These are phyloP conservation scores for Crithidia fasciculata DNA, from an alignment of 208 protist genomes.

Conservation along the genomic window DNA sequence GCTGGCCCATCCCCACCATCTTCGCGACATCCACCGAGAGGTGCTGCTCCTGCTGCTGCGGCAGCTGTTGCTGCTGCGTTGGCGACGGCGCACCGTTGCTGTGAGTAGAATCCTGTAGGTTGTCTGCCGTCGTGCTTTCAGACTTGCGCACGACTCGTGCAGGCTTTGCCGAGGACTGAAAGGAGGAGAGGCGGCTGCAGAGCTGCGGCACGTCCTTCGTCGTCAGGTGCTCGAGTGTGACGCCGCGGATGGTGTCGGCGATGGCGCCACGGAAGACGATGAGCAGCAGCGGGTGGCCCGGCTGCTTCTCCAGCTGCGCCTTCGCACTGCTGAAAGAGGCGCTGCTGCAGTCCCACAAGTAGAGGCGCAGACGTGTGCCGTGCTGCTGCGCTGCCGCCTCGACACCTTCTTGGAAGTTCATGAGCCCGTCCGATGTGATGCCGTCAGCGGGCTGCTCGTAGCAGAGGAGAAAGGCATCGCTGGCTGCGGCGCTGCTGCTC, in stretches of 20 bases:
- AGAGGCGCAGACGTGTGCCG: conserved; percentile 37
- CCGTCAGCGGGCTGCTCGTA: conserved; percentile 63
- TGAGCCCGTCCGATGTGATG: conserved; percentile 43
- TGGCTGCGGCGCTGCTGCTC: neutral
- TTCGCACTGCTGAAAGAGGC: conserved; percentile 53
- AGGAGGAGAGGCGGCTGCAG: conserved; percentile 65
- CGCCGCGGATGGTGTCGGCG: conserved; percentile 57
- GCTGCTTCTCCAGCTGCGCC: conserved; percentile 62
- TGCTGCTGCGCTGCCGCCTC: conserved; percentile 23
- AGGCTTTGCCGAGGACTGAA: conserved; percentile 48
- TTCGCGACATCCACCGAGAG: conserved; percentile 79
- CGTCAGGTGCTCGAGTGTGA: conserved; percentile 36
- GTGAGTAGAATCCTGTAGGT: too few species aligned
- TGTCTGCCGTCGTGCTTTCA: too few species aligned
- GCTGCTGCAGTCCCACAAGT: conserved; percentile 77
- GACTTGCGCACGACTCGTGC: conserved; percentile 2
- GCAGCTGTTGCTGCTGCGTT: neutral
- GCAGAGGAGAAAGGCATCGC: conserved; percentile 68
- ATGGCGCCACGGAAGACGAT: conserved; percentile 60
- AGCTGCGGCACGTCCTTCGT: conserved; percentile 37
- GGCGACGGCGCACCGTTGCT: neutral
- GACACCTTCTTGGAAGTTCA: conserved; percentile 41
- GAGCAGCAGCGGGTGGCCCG: conserved; percentile 57
- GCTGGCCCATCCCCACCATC: conserved; percentile 67
- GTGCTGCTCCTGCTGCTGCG: conserved; percentile 2